These are phyloP conservation scores for Pestalotiopsis fici DNA, from an alignment of 2,329 filamentous ascomycete species.

Conservation along the genomic window DNA sequence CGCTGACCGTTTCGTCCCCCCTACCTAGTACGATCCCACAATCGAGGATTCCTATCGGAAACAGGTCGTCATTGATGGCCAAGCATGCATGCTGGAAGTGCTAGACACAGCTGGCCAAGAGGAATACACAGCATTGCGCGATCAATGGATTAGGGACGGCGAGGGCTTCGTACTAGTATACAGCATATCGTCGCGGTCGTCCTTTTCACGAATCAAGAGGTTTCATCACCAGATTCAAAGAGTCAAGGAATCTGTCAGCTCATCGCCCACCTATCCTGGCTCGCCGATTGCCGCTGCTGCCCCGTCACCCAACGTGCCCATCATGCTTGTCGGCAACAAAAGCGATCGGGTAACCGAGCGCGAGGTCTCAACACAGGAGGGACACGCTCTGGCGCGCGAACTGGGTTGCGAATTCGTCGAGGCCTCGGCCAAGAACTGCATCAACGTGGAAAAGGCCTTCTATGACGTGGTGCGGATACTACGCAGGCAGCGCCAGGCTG, in stretches of 20 bases:
- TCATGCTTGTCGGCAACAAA: slow-evolving; percentile 99
- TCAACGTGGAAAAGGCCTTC: slow-evolving; percentile 98
- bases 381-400: slow-evolving; percentile 86
- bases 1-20: slow-evolving; percentile 2
- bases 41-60: slow-evolving; percentile 89
- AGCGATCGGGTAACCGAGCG: slow-evolving; percentile 94
- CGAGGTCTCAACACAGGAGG: slow-evolving; percentile 95
- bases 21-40: slow-evolving; percentile 74
- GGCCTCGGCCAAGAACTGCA: slow-evolving; percentile 95
- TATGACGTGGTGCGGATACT: slow-evolving; percentile 95
- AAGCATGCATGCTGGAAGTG: slow-evolving; percentile 96
- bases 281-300: slow-evolving; percentile 65
- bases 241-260: slow-evolving; percentile 87
- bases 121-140: slow-evolving; percentile 93
- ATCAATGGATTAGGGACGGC: slow-evolving; percentile 98
- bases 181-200: slow-evolving; percentile 95
- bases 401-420: slow-evolving; percentile 96
- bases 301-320: slow-evolving; percentile 73
- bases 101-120: slow-evolving; percentile 97
- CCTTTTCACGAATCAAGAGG: slow-evolving; percentile 90
- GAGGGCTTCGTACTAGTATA: slow-evolving; percentile 98
- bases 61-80: slow-evolving; percentile 89
- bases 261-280: slow-evolving; percentile 75
- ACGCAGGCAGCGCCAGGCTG: slow-evolving; percentile 74
- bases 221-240: slow-evolving; percentile 97